These are phyloP conservation scores for Carex pumila DNA, from an alignment of 176 grass and related monocot species.

Conservation along the genomic window DNA sequence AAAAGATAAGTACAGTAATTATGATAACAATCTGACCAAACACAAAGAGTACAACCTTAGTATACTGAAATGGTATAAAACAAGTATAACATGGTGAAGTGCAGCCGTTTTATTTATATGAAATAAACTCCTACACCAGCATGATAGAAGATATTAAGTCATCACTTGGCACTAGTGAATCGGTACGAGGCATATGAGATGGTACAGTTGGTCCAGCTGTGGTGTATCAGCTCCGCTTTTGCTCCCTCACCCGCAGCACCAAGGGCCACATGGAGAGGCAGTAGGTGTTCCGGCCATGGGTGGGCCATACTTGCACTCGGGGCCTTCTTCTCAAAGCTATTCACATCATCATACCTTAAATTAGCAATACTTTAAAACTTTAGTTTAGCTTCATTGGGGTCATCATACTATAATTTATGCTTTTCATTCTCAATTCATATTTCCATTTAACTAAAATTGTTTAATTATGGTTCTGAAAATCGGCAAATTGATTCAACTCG, in stretches of 20 bases:
- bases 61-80: not conserved
- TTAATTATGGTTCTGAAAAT: no score
- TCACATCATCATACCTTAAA: constrained; percentile 66
- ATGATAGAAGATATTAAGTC: not conserved
- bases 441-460: not conserved
- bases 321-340: constrained; percentile 46
- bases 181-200: constrained; percentile 68
- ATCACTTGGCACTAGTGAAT: constrained; percentile 28
- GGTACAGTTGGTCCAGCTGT: constrained; percentile 50
- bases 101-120: no score
- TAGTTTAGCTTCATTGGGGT: no score
- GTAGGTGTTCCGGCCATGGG: constrained; percentile 64
- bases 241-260: constrained; percentile 53
- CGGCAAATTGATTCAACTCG: no score
- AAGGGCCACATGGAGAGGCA: constrained; percentile 80
- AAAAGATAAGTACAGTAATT: not conserved
- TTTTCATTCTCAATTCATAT: not conserved
- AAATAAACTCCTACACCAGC: no score
- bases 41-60: not conserved
- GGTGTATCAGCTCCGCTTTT: constrained; percentile 60
- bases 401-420: not conserved
- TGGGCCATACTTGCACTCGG: constrained; percentile 51
- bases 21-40: not conserved
- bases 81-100: not conserved
- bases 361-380: not conserved